Evolutionary conservation across 2,329 filamentous ascomycete genomes (phyloP), one percentile per base, ranked within the genome.

Genomic region (Claviceps quebecensis): DNA sequence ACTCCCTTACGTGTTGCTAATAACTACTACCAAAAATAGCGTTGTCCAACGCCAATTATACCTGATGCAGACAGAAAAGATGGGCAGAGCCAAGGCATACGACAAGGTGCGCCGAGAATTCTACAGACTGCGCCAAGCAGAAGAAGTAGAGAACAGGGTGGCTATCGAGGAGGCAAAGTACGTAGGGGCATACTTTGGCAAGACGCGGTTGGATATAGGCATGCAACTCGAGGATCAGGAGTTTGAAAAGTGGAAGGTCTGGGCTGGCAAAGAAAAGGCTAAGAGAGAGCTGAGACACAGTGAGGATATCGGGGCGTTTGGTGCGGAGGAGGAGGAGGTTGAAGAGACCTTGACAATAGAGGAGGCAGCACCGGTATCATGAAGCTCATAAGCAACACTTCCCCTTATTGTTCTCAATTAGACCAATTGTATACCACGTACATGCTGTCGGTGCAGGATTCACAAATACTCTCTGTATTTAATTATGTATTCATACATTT

Each of bases 1-100:
- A 17, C 38, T 40, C 38, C n/a, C 4, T 34, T 11, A 34, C 9
- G 9, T 34, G 9, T 4, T 11, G 29, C 9, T 34, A 11, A 34
- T 34, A 11, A 34, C 29, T 34, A 34, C 29, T 11, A 34, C 16
- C 2, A 23, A 43, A 1, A 29, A 53, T 62, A 97, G 91, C 67
- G 93, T 97, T 54, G 81, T 97, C 8, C 91, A 97, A 69, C 83
- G 91, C 56, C 91, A 97, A 65, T 65, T 93, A 53, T 95, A 83
- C 78, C 76, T 97, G 54, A 86, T 95, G 72, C 69, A 86, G 50
- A 80, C 80, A 56, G 61, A 74, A 8, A 71, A 72, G 49, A 75
- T 86, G 64, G 76, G 73, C 48, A 78, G 78, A 63, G 72, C 76
- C 41, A 67, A 78, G 58, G 89, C 93, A 36, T 98, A 98, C 72